phyloP scores from a whole-genome alignment of 169 alveolate species.

The Eimeria maxima region DNA sequence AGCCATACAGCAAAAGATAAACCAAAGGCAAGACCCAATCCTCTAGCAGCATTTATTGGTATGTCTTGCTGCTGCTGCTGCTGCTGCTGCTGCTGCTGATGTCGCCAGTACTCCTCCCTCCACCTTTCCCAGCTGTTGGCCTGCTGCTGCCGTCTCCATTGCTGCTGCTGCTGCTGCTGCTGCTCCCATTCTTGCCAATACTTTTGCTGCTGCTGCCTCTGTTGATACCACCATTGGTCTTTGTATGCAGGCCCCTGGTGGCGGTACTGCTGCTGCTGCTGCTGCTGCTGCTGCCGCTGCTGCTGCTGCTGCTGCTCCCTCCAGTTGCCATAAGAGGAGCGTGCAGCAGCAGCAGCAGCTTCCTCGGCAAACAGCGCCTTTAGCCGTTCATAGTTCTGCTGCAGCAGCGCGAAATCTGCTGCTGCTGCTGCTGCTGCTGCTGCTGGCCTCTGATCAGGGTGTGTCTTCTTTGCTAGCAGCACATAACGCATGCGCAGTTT shows the following conservation, averaged over 20 bases:
- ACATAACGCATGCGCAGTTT: slow-evolving; percentile 36
- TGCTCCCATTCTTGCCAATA: background rate
- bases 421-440: slow-evolving; percentile 55
- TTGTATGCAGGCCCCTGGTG: slow-evolving; percentile 15
- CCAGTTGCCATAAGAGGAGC: background rate
- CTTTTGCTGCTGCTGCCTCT: slow-evolving; percentile 27
- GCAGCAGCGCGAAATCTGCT: background rate
- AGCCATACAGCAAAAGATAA: slow-evolving; percentile 28
- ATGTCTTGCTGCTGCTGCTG: slow-evolving; percentile 8
- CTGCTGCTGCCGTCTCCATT: background rate
- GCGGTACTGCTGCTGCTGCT: background rate
- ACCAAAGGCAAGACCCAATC: slow-evolving; percentile 31
- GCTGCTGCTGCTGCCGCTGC: background rate
- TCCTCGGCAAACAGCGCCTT: slow-evolving; percentile 1
- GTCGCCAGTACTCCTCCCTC: too few species aligned
- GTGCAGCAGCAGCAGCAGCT: background rate
- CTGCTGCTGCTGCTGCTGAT: slow-evolving; percentile 31
- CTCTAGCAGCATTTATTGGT: background rate
- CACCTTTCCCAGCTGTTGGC: too few species aligned
- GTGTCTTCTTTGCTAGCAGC: slow-evolving; percentile 77
- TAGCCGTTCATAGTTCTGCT: slow-evolving; percentile 34
- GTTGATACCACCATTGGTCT: slow-evolving; percentile 53
- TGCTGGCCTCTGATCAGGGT: slow-evolving; percentile 74
- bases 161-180: slow-evolving; percentile 73
- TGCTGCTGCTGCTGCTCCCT: slow-evolving; percentile 49